Evolutionary conservation across 2,329 filamentous ascomycete genomes (phyloP).

Genomic region (Fusarium xylarioides): DNA sequence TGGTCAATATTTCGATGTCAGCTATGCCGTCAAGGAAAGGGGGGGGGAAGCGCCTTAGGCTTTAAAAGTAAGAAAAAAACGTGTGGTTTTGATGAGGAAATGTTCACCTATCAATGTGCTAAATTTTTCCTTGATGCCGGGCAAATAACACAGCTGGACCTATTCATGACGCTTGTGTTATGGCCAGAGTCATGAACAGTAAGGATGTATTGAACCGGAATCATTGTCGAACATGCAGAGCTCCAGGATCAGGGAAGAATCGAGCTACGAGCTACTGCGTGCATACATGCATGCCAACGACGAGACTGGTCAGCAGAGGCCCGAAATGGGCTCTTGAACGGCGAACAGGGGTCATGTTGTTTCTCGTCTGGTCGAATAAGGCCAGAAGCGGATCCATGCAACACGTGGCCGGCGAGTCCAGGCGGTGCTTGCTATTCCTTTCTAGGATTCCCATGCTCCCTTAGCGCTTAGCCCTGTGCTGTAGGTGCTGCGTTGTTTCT

Average conservation of each 20-base stretch:
- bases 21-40: slow-evolving; percentile 20
- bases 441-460: slow-evolving; percentile 5
- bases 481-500: slow-evolving; percentile 17
- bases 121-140: neutral
- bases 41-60: neutral
- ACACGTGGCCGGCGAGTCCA: slow-evolving; percentile 40
- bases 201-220: slow-evolving; percentile 15
- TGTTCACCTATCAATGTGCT: neutral
- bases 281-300: neutral
- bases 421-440: slow-evolving; percentile 21
- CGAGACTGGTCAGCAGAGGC: slow-evolving; percentile 22
- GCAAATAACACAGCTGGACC: neutral
- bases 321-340: slow-evolving; percentile 26
- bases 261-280: neutral
- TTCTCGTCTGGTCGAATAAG: slow-evolving; percentile 37
- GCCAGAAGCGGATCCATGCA: slow-evolving; percentile 38
- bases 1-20: neutral
- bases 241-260: slow-evolving; percentile 16
- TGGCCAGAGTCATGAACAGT: neutral
- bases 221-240: slow-evolving; percentile 3
- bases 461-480: slow-evolving; percentile 23
- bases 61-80: neutral
- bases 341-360: slow-evolving; percentile 27
- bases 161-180: neutral
- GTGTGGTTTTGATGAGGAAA: neutral